A percentile compares a stretch with the other conserved stretches of the same genome.
phyloP scores from a whole-genome alignment of 2,329 filamentous ascomycete species.

The Arthroderma sp. region DNA sequence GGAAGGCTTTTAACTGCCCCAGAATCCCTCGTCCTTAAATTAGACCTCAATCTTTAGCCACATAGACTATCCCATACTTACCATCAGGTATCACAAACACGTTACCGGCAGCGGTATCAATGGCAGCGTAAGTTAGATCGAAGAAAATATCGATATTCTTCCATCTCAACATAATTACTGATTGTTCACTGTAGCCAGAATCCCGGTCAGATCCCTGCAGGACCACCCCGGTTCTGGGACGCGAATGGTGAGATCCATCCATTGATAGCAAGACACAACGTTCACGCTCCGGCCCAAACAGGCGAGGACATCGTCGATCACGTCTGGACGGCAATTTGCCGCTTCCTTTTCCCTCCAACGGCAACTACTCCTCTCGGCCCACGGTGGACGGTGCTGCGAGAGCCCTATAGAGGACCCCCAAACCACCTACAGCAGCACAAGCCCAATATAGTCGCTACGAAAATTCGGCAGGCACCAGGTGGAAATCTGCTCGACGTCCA shows the following conservation, averaged over 20 bases:
- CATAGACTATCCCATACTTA: too few relatives aligned
- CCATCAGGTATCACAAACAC: too few relatives aligned
- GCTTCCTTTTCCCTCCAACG: background rate
- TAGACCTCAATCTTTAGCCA: too few relatives aligned
- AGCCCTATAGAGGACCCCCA: background rate
- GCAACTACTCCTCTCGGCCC: background rate
- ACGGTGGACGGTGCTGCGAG: background rate
- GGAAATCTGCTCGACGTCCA: too few relatives aligned
- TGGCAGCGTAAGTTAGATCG: too few relatives aligned
- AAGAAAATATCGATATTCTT: too few relatives aligned
- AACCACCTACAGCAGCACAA: background rate
- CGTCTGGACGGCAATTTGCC: background rate
- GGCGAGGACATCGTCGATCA: constrained; percentile 1
- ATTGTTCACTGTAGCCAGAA: background rate
- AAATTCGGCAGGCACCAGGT: background rate
- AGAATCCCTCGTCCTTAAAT: too few relatives aligned
- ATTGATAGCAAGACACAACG: background rate
- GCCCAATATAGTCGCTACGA: background rate
- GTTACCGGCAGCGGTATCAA: too few relatives aligned
- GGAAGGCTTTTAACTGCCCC: too few relatives aligned
- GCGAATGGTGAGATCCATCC: background rate
- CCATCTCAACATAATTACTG: too few relatives aligned
- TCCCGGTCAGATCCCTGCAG: background rate
- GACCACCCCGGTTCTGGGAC: background rate
- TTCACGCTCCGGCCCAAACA: background rate